phyloP scores from a whole-genome alignment of 139 green algal genomes.

The Chlorella sp. region DNA sequence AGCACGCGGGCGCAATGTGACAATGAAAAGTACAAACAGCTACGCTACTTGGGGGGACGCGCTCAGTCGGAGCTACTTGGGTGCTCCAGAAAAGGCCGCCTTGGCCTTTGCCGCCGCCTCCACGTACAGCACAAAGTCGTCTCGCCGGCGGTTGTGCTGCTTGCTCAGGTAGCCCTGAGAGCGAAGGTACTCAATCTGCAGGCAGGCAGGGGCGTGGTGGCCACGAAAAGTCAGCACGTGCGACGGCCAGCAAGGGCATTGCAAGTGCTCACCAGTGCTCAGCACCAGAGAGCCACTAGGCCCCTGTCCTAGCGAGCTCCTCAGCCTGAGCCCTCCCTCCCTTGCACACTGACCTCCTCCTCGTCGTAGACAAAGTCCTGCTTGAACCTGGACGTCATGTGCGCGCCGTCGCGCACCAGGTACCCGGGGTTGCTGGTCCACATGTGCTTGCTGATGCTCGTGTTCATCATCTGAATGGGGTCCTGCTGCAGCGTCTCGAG shows the following conservation, averaged over 20 bases:
- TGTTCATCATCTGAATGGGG: slow-evolving; percentile 1
- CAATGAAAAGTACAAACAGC: too few species aligned
- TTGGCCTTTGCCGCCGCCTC: not conserved
- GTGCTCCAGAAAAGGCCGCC: not conserved
- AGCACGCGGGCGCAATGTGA: too few species aligned
- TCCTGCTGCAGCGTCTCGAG: not conserved
- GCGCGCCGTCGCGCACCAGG: not conserved
- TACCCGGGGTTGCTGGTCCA: not conserved
- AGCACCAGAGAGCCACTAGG: too few species aligned
- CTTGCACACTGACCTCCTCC: not conserved
- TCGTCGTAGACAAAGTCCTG: not conserved
- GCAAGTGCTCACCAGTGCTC: too few species aligned
- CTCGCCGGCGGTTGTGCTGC: not conserved
- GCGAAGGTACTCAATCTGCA: not conserved
- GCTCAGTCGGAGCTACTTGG: too few species aligned
- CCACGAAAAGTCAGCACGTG: too few species aligned
- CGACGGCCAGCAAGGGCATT: too few species aligned
- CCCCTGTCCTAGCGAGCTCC: too few species aligned
- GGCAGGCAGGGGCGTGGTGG: too few species aligned
- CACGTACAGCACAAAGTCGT: not conserved
- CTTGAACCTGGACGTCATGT: not conserved
- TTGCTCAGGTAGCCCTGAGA: not conserved
- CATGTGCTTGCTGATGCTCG: not conserved
- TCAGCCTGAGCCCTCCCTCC: too few species aligned
- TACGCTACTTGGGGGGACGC: too few species aligned